Percentiles rank a stretch among this genome's conserved stretches.
These are phyloP conservation scores for Lachnellula arida DNA, from an alignment of 2,329 filamentous ascomycete genomes.

Conservation along the genomic window DNA sequence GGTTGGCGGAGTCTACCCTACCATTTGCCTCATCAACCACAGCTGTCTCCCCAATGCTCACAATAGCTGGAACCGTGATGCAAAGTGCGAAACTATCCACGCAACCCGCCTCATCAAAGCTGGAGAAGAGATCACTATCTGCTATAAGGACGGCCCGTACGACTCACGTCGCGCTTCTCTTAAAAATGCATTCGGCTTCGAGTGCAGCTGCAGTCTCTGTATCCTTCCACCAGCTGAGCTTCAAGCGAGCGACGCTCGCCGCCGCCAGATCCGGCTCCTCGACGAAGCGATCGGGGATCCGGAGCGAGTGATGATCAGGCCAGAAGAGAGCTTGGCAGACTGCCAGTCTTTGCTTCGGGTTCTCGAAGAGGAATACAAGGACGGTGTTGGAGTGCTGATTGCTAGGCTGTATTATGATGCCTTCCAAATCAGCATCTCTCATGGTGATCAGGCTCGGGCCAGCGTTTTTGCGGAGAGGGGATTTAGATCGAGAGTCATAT, in stretches of 20 bases:
- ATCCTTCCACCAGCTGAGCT: slow-evolving; percentile 20
- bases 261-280: slow-evolving; percentile 28
- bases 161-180: slow-evolving; percentile 12
- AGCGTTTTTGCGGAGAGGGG: slow-evolving; percentile 37
- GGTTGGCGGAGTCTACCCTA: slow-evolving; percentile 22
- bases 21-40: slow-evolving; percentile 20
- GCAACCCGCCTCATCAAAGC: slow-evolving; percentile 14
- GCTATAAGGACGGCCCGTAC: slow-evolving; percentile 13
- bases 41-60: slow-evolving; percentile 21
- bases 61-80: slow-evolving; percentile 16
- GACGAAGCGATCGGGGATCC: slow-evolving; percentile 31
- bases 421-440: slow-evolving; percentile 36
- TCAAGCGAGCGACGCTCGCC: slow-evolving; percentile 30
- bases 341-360: slow-evolving; percentile 28
- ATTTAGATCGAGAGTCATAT: slow-evolving; percentile 31
- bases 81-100: slow-evolving; percentile 17
- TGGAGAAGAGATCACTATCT: slow-evolving; percentile 22
- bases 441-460: slow-evolving; percentile 40
- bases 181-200: slow-evolving; percentile 33
- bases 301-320: slow-evolving; percentile 20
- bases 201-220: slow-evolving; percentile 29
- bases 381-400: slow-evolving; percentile 12
- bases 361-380: slow-evolving; percentile 21
- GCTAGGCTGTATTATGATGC: slow-evolving; percentile 38
- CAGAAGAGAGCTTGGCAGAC: slow-evolving; percentile 25